phyloP scores from a whole-genome alignment of 768 basidiomycete genomes.

The Leccinum variicolor region DNA sequence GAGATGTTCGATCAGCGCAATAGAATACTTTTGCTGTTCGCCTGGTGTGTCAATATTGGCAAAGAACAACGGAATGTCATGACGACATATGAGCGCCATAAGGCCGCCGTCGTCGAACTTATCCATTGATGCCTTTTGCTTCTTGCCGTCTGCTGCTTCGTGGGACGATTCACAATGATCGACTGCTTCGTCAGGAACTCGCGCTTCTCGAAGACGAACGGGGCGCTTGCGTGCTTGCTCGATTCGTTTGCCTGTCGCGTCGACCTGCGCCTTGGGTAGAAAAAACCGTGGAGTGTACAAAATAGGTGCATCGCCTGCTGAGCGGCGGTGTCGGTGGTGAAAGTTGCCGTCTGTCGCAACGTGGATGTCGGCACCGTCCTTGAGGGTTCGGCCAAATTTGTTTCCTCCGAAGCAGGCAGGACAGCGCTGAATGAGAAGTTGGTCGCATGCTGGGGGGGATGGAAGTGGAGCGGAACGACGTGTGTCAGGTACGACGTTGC shows the following conservation, averaged over 20 bases:
- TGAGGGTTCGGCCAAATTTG: slow-evolving; percentile 7
- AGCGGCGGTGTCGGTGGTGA: not conserved
- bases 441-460: not conserved
- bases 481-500: not conserved
- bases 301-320: not conserved
- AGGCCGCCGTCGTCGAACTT: not conserved
- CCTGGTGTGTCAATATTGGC: not conserved
- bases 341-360: slow-evolving; percentile 17
- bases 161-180: not conserved
- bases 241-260: not conserved
- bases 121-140: too few species aligned
- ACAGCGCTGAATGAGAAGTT: slow-evolving; percentile 19
- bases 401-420: slow-evolving; percentile 30
- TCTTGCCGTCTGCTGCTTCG: not conserved
- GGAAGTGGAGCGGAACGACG: not conserved
- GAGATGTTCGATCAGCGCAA: slow-evolving; percentile 29
- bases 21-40: slow-evolving; percentile 5
- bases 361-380: slow-evolving; percentile 34
- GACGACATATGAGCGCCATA: not conserved
- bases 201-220: not conserved
- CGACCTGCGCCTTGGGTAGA: slow-evolving; percentile 20
- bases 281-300: not conserved
- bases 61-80: not conserved
- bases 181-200: not conserved
- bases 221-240: not conserved